Evolutionary conservation across 176 grass and related monocot genomes (phyloP), one percentile per base, ranked within the genome.

Genomic region (Melocanna baccifera): DNA sequence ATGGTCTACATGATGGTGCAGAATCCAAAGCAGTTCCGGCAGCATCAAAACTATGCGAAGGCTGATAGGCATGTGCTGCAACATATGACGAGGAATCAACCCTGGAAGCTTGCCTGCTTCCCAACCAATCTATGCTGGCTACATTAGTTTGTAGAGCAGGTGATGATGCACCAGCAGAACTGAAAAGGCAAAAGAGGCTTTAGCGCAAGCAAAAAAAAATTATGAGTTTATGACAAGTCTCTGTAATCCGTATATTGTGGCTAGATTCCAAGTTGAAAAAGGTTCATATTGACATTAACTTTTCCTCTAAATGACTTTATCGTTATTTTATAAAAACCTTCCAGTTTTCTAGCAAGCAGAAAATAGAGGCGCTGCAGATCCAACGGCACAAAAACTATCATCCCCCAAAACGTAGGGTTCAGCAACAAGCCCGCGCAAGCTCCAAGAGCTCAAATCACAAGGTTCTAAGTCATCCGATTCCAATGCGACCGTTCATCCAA

Each of bases 81-180:
- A 86, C 63, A 68, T 89, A 75, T 67, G 90, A 90, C 32, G 87
- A 78, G 25, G 87, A 92, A 80, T 90, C 91, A 71, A 89, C 89
- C 86, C 92, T 95, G 26, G 92, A 97, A 86, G 80, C 84, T 81
- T 94, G 95, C 62, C 56, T 84, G 57, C 86, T 90, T 75, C 95
- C 92, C 83, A 91, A 71, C 88, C 95, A 94, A 91, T 97, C 90
- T 87, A 92, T 94, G 84, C 95, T 94, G 46, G 85, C 87, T 56
- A 83, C 75, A 90, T 98, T 98, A 69, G 91, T 88, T 85, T 90
- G 86, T 81, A 67, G 73, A 71, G 89, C 93, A 87, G 96, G 86
- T 74, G 96, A 95, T 25, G 96, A 94, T 34, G 91, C 93, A 46
- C 93, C 96, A 56, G 91, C 96, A 82, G 96, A 99, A 87, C 96